Conservation (phyloP, 2,329 filamentous ascomycete genomes). For the Cladosporium sp. region DNA sequence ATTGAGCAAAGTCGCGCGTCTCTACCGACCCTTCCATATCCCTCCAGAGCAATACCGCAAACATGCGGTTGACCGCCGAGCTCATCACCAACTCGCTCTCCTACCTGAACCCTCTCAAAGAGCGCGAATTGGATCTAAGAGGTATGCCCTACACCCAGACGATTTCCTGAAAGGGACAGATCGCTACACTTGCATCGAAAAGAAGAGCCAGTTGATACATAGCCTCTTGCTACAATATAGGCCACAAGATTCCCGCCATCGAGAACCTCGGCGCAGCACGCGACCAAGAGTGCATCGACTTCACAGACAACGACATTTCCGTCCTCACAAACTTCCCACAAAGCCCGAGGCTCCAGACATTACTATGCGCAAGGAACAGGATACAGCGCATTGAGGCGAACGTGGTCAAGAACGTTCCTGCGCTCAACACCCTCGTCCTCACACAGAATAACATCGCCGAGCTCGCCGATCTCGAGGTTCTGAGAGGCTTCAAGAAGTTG, state of each 20-base stretch:
- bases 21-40: background rate
- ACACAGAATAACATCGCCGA: conserved; percentile 78
- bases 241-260: conserved; percentile 94
- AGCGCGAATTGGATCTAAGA: conserved; percentile 98
- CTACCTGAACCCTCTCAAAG: conserved; percentile 97
- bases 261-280: conserved; percentile 94
- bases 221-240: conserved; percentile 56
- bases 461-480: conserved; percentile 80
- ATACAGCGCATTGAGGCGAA: conserved; percentile 74
- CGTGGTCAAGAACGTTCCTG: conserved; percentile 71
- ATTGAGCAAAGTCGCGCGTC: background rate
- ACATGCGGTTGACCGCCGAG: conserved; percentile 92
- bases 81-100: conserved; percentile 92
- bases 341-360: conserved; percentile 78
- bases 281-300: conserved; percentile 95
- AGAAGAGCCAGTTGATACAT: conserved; percentile 42
- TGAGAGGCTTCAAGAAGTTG: conserved; percentile 64
- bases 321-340: conserved; percentile 88
- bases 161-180: conserved; percentile 80
- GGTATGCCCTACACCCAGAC: conserved; percentile 62
- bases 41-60: conserved; percentile 22
- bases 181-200: conserved; percentile 63
- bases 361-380: conserved; percentile 87
- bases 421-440: conserved; percentile 75
- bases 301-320: conserved; percentile 96